A percentile compares a stretch with the other conserved stretches of the same genome.
Conservation (phyloP, 1,139 yeast species). For the Nakaseomyces glabratus region DNA sequence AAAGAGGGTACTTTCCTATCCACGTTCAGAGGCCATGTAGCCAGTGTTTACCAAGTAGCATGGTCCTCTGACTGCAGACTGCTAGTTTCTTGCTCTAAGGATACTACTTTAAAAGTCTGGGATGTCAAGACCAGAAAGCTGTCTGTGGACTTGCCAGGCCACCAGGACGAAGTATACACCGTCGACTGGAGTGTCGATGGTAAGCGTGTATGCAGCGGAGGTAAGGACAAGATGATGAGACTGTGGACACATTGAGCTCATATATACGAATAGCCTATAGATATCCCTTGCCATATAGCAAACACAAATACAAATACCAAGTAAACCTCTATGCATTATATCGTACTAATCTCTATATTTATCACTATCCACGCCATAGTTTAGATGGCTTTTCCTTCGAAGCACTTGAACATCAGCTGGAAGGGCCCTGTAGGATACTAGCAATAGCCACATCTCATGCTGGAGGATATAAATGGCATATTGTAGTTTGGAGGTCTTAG, state of each 20-base stretch:
- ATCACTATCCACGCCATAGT: no score
- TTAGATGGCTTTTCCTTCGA: no score
- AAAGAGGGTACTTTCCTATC: conserved; percentile 81
- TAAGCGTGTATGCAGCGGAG: conserved; percentile 85
- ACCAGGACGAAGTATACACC: conserved; percentile 88
- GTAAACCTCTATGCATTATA: no score
- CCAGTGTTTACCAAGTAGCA: conserved; percentile 96
- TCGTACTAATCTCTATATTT: no score
- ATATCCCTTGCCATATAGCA: no score
- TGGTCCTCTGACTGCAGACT: conserved; percentile 96
- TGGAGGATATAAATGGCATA: no score
- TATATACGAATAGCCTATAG: no score
- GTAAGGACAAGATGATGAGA: conserved; percentile 89
- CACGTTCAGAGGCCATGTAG: conserved; percentile 93
- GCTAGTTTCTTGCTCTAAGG: conserved; percentile 88
- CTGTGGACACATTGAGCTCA: conserved; percentile 84
- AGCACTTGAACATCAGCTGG: no score
- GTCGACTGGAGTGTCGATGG: conserved; percentile 99
- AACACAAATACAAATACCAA: no score
- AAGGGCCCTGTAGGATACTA: no score
- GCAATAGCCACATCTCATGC: no score
- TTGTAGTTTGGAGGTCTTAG: no score
- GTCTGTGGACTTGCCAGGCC: conserved; percentile 89
- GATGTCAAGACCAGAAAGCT: conserved; percentile 80
- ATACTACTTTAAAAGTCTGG: conserved; percentile 96